Evolutionary conservation across 495 filamentous ascomycete species (phyloP).

Genomic region (Tuber melanosporum): DNA sequence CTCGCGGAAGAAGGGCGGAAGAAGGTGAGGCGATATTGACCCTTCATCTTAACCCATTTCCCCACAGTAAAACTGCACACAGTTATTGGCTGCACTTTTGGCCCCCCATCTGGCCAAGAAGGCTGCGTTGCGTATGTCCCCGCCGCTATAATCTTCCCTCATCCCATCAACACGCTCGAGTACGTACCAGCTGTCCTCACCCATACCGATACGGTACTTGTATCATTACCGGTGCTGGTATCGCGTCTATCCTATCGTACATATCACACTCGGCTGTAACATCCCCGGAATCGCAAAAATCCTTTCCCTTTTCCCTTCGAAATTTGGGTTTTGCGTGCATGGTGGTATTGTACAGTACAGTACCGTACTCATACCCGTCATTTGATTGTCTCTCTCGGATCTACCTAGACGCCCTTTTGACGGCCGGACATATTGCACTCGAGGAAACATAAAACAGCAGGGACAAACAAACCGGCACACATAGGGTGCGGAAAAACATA

Average conservation of each 20-base stretch:
- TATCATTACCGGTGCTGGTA: background rate
- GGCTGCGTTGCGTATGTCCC: background rate
- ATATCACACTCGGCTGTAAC: background rate
- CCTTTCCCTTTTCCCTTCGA: background rate
- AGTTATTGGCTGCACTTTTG: background rate
- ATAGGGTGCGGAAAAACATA: background rate
- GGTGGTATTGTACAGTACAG: no score
- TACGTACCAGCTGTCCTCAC: background rate
- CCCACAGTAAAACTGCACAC: background rate
- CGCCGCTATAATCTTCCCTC: background rate
- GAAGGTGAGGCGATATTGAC: background rate
- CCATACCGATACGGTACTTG: background rate
- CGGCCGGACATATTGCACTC: background rate
- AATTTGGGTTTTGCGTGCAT: background rate
- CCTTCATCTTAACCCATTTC: background rate
- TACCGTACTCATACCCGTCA: constrained; percentile 10
- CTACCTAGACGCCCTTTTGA: constrained; percentile 25
- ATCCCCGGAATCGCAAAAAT: background rate
- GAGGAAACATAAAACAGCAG: background rate
- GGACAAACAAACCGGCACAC: background rate
- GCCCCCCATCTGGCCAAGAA: background rate
- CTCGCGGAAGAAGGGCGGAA: background rate
- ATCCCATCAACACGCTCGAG: background rate
- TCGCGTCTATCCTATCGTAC: background rate
- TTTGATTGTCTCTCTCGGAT: constrained; percentile 25